These are phyloP conservation scores for Blastocystis sp. DNA, from an alignment of 352 stramenopile genomes.

Conservation along the genomic window DNA sequence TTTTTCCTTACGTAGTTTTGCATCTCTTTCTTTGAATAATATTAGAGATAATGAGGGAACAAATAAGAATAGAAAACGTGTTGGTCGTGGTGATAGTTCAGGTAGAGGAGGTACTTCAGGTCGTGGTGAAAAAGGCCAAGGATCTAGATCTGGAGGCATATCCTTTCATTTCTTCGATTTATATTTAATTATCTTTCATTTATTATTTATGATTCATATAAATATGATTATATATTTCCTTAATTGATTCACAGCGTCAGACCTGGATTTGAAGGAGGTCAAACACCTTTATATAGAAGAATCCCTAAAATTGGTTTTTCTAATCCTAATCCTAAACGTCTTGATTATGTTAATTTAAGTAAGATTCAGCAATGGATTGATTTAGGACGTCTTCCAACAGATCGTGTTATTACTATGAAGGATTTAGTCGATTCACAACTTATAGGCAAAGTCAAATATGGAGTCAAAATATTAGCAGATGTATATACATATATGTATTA, in stretches of 20 bases:
- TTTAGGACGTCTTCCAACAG: constrained; percentile 12
- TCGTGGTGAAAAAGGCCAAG: constrained; percentile 28
- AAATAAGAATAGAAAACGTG: constrained; percentile 20
- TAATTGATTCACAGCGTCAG: constrained; percentile 18
- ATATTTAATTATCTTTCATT: background rate
- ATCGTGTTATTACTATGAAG: constrained; percentile 34
- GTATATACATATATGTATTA: background rate
- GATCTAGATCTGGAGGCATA: constrained; percentile 29
- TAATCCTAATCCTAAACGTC: constrained; percentile 6
- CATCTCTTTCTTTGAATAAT: constrained; percentile 12
- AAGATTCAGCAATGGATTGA: constrained; percentile 34
- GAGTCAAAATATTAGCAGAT: constrained; percentile 32
- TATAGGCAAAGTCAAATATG: constrained; percentile 8
- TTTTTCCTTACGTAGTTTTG: background rate
- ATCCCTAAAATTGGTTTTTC: constrained; percentile 35
- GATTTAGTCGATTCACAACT: constrained; percentile 17
- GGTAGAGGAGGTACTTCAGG: constrained; percentile 26
- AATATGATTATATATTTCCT: too few species aligned
- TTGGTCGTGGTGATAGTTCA: constrained; percentile 29
- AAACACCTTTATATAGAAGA: constrained; percentile 30
- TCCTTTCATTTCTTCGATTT: background rate
- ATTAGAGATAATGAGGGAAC: constrained; percentile 29
- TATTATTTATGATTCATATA: too few species aligned
- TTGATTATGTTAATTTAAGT: constrained; percentile 13
- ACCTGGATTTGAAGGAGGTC: constrained; percentile 22